A percentile compares a stretch with the other conserved stretches of the same genome.
Conservation (phyloP, 2,329 filamentous ascomycete genomes). For the Fusarium lyarnte region DNA sequence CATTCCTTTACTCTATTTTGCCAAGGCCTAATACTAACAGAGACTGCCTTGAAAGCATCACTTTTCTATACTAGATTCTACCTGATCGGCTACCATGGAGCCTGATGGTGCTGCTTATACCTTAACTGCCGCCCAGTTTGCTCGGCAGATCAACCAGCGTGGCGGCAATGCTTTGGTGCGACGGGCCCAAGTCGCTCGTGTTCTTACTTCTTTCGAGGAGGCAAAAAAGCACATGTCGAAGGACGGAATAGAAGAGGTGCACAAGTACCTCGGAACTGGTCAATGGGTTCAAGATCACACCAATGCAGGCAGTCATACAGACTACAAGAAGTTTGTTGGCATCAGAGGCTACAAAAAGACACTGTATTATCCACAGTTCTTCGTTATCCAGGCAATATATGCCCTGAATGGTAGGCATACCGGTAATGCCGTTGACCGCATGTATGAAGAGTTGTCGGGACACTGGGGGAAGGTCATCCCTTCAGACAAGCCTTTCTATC, state of each 20-base stretch:
- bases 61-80: rapidly evolving
- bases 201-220: neutral
- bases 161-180: neutral
- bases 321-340: neutral
- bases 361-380: neutral
- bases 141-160: rapidly evolving
- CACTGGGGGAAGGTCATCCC: neutral
- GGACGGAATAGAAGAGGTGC: rapidly evolving
- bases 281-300: neutral
- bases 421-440: too few relatives aligned
- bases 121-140: neutral
- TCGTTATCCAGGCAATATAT: neutral
- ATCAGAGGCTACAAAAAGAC: too few relatives aligned
- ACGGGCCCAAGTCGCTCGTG: rapidly evolving
- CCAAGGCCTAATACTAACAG: rapidly evolving
- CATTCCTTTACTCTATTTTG: rapidly evolving
- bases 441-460: neutral
- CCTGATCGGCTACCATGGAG: neutral
- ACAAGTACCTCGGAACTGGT: neutral
- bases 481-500: neutral
- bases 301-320: neutral
- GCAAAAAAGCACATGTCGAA: rapidly evolving
- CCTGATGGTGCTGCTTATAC: neutral
- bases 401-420: too few relatives aligned
- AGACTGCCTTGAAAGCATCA: rapidly evolving